Base-by-base conservation (phyloP, 2,329 filamentous ascomycete genomes). In the Ceratocystis eucalypticola region DNA sequence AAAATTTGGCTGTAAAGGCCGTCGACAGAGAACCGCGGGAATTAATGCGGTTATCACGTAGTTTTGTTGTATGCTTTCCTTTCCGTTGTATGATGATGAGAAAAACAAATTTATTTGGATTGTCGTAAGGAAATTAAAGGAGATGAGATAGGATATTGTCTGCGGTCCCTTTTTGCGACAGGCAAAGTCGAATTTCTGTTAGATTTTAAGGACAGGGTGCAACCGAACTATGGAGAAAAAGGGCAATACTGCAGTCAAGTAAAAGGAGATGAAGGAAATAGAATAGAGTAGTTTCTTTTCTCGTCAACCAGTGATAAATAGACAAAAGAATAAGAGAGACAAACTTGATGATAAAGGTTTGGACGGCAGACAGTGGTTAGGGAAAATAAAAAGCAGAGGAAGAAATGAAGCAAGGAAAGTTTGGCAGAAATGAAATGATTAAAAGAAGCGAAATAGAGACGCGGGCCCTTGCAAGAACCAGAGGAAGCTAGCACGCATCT, bases 221-320 rank as follows among this genome's bases (percentile, higher is more conserved):
- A 59, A 59, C 20, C 44, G 45, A 55, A 61, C 41, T 28, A 41
- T 20, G 30, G 46, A 44, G 25, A 55, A 61, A 45, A 57, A 28
- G 22, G 37, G 28, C 50, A 65, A 20, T 44, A 25, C 10, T 41
- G n/a, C 10, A 44, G 22, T 8, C 46, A 45, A 57, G 8, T 17
- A 62, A 57, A 37, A 63, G 15, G 57, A 66, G 37, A 64, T 20
- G 22, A 48, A 20, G 17, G 5, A 46, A 62, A 65, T 22, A 37
- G 41, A 33, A 41, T 53, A 12, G 25, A 25, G 15, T 25, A 22
- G 20, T 62, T 41, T 62, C 22, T 33, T 62, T 62, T 62, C n/a
- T 62, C 44, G 59, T 65, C 66, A 67, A 46, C 66, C 66, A 61
- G 66, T 67, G 62, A 67, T 67, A 62, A 64, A 66, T 50, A 57